These are phyloP conservation scores for Endocalyx cinctus DNA, from an alignment of 2,329 filamentous ascomycete genomes.

Conservation along the genomic window DNA sequence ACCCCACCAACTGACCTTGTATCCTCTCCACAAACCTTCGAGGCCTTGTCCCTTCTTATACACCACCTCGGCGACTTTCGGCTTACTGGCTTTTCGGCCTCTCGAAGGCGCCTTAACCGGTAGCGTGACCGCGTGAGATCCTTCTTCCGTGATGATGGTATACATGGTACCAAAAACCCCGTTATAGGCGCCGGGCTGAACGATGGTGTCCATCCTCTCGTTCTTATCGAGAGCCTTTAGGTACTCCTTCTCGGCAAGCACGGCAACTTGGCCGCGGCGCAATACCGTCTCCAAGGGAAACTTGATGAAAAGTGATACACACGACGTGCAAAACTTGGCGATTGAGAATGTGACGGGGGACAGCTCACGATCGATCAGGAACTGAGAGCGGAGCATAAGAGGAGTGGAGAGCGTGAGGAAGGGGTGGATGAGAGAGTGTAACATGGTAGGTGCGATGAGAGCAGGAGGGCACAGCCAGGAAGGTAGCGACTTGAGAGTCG, in stretches of 20 bases:
- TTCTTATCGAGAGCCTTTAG: slow-evolving; percentile 43
- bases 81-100: slow-evolving; percentile 26
- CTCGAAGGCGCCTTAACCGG: slow-evolving; percentile 19
- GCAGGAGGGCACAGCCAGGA: slow-evolving; percentile 67
- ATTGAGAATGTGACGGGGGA: slow-evolving; percentile 80
- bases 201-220: slow-evolving; percentile 62
- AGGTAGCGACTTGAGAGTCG: slow-evolving; percentile 72
- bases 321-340: slow-evolving; percentile 75
- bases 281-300: slow-evolving; percentile 90
- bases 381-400: slow-evolving; percentile 77
- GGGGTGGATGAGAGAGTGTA: slow-evolving; percentile 81
- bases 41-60: slow-evolving; percentile 62
- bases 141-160: slow-evolving; percentile 79
- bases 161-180: slow-evolving; percentile 93
- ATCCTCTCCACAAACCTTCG: slow-evolving; percentile 66
- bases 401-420: slow-evolving; percentile 79
- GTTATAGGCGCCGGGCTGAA: slow-evolving; percentile 73
- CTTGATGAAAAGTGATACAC: slow-evolving; percentile 76
- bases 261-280: slow-evolving; percentile 77
- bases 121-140: slow-evolving; percentile 47
- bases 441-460: slow-evolving; percentile 76
- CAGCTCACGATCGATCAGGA: slow-evolving; percentile 75
- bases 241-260: slow-evolving; percentile 54
- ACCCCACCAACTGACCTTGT: slow-evolving; percentile 76
- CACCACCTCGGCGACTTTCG: slow-evolving; percentile 36